phyloP scores from a whole-genome alignment of 2,329 filamentous ascomycete species.

The Alternaria arbusti region DNA sequence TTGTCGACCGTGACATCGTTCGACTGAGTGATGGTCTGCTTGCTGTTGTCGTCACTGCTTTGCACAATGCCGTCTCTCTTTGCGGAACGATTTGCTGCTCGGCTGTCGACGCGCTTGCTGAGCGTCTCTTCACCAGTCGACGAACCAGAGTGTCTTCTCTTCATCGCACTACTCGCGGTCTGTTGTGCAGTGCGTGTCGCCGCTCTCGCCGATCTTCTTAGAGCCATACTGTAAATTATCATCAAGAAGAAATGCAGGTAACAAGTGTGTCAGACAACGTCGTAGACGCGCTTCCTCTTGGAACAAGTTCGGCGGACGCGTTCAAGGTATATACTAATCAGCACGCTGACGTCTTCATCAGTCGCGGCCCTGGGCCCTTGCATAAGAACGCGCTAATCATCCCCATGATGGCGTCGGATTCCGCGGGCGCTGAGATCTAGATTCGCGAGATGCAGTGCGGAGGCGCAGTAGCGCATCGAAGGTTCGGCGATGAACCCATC shows the following conservation, averaged over 20 bases:
- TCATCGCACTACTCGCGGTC: neutral
- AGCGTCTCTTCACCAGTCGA: neutral
- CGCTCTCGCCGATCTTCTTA: neutral
- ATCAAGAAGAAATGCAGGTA: neutral
- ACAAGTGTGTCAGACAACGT: neutral
- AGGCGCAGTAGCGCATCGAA: neutral
- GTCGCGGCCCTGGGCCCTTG: neutral
- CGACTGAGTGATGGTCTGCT: too few species aligned
- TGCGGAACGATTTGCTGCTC: neutral
- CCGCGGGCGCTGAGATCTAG: neutral
- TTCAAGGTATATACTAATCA: neutral
- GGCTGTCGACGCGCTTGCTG: neutral
- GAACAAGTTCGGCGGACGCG: neutral
- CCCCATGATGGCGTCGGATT: neutral
- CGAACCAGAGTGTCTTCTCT: neutral
- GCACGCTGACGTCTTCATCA: neutral
- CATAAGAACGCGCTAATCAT: neutral
- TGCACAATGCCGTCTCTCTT: neutral
- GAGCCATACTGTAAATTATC: neutral
- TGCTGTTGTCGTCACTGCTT: neutral
- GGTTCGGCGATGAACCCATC: neutral
- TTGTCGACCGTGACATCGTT: too few species aligned
- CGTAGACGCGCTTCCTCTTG: neutral
- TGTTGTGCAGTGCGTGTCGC: neutral
- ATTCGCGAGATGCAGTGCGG: neutral